Conservation (phyloP, 148 eudicot species). For the Vaccinium macrocarpon region DNA sequence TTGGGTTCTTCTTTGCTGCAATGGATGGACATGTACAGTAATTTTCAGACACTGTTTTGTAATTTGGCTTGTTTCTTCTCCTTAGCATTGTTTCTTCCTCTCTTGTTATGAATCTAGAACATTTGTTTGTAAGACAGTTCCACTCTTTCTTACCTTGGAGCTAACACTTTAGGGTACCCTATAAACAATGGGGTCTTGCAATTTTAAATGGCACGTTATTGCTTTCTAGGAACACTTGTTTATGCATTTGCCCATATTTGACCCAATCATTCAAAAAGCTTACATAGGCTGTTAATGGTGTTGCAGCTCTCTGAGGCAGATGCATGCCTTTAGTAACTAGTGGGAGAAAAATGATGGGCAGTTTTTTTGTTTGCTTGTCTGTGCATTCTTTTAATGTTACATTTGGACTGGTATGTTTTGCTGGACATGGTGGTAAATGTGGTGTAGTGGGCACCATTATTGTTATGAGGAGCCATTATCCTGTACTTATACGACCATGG, state of each 20-base stretch:
- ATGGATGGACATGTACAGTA: slow-evolving; percentile 18
- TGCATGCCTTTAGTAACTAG: neutral
- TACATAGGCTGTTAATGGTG: neutral
- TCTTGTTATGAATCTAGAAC: neutral
- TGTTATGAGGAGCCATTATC: neutral
- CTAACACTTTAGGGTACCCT: neutral
- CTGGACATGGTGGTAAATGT: neutral
- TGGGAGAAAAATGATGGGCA: neutral
- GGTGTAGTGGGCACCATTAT: neutral
- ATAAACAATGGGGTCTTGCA: neutral
- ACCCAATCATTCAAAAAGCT: neutral
- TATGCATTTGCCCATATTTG: neutral
- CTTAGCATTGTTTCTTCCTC: neutral
- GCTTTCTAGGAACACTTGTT: neutral
- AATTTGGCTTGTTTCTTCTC: neutral
- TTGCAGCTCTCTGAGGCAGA: neutral
- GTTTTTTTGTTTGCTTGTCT: slow-evolving; percentile 4
- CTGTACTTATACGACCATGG: slow-evolving; percentile 8
- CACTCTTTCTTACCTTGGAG: neutral
- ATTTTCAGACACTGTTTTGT: neutral
- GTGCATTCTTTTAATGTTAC: neutral
- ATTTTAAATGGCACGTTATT: neutral
- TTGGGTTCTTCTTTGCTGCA: slow-evolving; percentile 11
- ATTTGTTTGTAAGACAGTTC: too few species aligned
- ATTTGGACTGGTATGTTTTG: neutral